These are phyloP conservation scores for Mrakia hoshinonis DNA, from an alignment of 768 basidiomycete species.

Conservation along the genomic window DNA sequence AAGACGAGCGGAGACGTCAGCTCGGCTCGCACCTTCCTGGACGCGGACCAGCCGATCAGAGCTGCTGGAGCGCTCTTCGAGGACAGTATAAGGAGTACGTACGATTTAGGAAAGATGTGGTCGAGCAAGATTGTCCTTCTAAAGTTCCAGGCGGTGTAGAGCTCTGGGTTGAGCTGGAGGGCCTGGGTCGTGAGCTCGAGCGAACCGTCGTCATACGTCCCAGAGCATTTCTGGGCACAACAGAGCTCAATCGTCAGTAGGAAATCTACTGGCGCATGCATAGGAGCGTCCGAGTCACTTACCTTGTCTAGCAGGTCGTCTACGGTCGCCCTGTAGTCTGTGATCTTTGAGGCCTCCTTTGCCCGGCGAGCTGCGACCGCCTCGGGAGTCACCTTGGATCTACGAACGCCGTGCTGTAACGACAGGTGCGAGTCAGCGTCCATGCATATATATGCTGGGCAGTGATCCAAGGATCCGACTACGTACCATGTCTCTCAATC, in stretches of 20 bases:
- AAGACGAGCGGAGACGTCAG: not conserved
- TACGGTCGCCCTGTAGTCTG: conserved; percentile 61
- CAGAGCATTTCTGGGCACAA: conserved; percentile 53
- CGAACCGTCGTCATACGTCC: conserved; percentile 63
- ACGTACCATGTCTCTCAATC: not conserved
- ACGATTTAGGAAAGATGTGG: conserved; percentile 64
- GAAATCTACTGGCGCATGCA: too few relatives aligned
- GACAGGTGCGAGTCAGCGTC: not conserved
- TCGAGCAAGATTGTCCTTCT: conserved; percentile 66
- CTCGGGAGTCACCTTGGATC: conserved; percentile 48
- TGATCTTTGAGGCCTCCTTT: conserved; percentile 66
- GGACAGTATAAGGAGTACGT: conserved; percentile 28
- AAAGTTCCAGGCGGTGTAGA: conserved; percentile 95
- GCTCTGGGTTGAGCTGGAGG: conserved; percentile 82
- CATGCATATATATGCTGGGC: too few relatives aligned
- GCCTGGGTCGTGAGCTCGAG: conserved; percentile 67
- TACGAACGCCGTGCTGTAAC: conserved; percentile 42
- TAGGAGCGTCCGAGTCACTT: too few relatives aligned
- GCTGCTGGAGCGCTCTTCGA: not conserved
- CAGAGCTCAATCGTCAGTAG: too few relatives aligned
- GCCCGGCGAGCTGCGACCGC: conserved; percentile 58
- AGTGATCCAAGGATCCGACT: too few relatives aligned
- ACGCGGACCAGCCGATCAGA: too few relatives aligned
- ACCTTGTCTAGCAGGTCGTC: conserved; percentile 59
- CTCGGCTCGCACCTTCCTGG: not conserved